Conservation (phyloP, 495 filamentous ascomycete species). For the Tuber umbilicatum region DNA sequence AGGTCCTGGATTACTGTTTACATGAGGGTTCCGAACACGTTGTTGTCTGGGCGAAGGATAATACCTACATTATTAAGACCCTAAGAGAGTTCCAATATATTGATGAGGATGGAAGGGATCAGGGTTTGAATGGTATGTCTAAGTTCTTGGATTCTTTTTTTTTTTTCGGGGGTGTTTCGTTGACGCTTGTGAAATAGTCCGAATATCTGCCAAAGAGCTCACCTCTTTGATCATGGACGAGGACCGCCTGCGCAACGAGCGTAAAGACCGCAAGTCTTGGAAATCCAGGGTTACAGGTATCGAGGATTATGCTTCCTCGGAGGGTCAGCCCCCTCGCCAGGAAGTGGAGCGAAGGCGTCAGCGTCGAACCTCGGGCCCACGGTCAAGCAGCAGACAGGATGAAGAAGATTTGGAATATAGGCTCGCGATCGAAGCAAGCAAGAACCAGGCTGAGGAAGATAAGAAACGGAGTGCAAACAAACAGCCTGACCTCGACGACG, state of each 20-base stretch:
- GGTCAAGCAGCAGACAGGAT: constrained; percentile 37
- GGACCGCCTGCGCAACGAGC: constrained; percentile 83
- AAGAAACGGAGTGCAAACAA: constrained; percentile 55
- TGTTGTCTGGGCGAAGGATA: constrained; percentile 96
- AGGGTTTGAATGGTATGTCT: constrained; percentile 80
- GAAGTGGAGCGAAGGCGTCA: constrained; percentile 46
- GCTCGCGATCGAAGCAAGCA: constrained; percentile 93
- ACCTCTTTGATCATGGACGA: constrained; percentile 92
- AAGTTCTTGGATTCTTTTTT: background rate
- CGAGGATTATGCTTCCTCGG: constrained; percentile 61
- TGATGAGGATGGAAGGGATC: constrained; percentile 89
- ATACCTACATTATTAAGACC: constrained; percentile 97
- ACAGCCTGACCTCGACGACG: constrained; percentile 61
- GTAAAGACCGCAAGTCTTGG: constrained; percentile 88
- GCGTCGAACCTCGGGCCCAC: constrained; percentile 36
- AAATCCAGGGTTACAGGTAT: constrained; percentile 92
- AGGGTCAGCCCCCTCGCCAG: constrained; percentile 23
- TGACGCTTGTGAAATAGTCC: constrained; percentile 54
- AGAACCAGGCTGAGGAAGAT: constrained; percentile 91
- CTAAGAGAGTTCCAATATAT: constrained; percentile 92
- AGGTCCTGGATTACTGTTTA: constrained; percentile 95
- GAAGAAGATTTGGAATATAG: constrained; percentile 90
- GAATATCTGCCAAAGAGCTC: constrained; percentile 91
- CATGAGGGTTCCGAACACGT: constrained; percentile 96
- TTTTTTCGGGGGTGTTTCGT: constrained; percentile 10